phyloP scores from a whole-genome alignment of 2,329 filamentous ascomycete species.

The Alternaria solani region DNA sequence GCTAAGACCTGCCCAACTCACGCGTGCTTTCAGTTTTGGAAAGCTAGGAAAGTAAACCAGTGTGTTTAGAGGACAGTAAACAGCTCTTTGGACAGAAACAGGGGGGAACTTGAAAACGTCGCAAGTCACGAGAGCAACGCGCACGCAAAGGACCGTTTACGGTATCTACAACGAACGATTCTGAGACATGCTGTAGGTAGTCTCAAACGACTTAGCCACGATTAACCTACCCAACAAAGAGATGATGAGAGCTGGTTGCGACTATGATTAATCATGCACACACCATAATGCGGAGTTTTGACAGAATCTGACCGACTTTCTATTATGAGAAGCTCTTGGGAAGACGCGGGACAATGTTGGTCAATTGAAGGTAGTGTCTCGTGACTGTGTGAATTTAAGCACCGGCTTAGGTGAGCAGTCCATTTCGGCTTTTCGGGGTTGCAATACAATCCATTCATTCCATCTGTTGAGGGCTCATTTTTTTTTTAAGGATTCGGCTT shows the following conservation, averaged over 20 bases:
- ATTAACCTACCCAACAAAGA: background rate
- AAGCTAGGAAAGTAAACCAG: fast-evolving
- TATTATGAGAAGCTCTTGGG: background rate
- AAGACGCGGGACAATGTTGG: background rate
- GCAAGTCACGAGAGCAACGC: background rate
- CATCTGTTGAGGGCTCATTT: background rate
- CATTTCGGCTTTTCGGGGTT: background rate
- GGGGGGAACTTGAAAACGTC: background rate
- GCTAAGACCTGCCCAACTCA: fast-evolving
- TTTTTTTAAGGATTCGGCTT: background rate
- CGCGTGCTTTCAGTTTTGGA: background rate
- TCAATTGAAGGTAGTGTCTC: too few species aligned
- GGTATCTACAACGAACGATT: background rate
- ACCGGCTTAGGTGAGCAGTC: background rate
- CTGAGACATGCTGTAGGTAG: background rate
- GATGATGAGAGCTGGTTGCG: background rate
- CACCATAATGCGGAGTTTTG: background rate
- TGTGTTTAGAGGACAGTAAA: background rate
- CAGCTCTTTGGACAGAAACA: background rate
- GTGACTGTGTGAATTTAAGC: fast-evolving
- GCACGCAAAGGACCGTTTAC: background rate
- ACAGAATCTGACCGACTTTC: background rate
- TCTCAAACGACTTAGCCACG: background rate
- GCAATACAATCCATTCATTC: background rate
- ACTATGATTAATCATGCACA: background rate